Evolutionary conservation across 2,329 filamentous ascomycete species (phyloP).

Genomic region (Venturia oleaginea): DNA sequence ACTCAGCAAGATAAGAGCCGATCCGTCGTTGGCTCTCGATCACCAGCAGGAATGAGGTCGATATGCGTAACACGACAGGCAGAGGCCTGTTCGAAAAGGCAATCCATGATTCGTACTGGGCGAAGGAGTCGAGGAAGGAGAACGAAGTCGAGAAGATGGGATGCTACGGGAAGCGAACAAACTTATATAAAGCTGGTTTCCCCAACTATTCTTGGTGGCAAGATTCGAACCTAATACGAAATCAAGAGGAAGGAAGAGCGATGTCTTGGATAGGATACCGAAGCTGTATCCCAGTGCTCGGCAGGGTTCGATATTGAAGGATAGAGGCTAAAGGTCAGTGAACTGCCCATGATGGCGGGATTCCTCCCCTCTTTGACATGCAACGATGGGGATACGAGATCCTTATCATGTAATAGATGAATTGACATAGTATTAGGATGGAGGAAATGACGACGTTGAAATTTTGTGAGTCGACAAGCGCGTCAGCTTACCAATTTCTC

Average conservation of each 20-base stretch:
- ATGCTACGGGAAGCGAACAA: not conserved
- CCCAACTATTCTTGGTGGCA: not conserved
- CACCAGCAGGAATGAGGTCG: not conserved
- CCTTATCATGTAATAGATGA: not conserved
- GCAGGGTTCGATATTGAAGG: not conserved
- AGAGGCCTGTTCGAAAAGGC: not conserved
- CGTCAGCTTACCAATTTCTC: not conserved
- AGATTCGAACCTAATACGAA: not conserved
- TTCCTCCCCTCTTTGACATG: no score
- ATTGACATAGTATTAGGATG: not conserved
- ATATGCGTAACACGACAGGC: not conserved
- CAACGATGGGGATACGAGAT: no score
- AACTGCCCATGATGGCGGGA: not conserved
- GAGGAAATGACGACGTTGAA: not conserved
- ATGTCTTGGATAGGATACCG: not conserved
- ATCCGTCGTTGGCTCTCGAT: not conserved
- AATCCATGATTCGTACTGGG: not conserved
- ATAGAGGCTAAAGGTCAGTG: not conserved
- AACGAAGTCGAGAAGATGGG: not conserved
- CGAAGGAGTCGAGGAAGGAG: not conserved
- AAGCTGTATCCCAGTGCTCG: not conserved
- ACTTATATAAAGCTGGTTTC: not conserved
- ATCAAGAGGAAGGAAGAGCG: not conserved
- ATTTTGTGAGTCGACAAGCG: not conserved
- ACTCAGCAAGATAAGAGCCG: not conserved